A percentile compares a stretch with the other conserved stretches of the same genome.
Evolutionary conservation across 2,329 filamentous ascomycete species (phyloP).

Genomic region (Cordyceps tenuipes): DNA sequence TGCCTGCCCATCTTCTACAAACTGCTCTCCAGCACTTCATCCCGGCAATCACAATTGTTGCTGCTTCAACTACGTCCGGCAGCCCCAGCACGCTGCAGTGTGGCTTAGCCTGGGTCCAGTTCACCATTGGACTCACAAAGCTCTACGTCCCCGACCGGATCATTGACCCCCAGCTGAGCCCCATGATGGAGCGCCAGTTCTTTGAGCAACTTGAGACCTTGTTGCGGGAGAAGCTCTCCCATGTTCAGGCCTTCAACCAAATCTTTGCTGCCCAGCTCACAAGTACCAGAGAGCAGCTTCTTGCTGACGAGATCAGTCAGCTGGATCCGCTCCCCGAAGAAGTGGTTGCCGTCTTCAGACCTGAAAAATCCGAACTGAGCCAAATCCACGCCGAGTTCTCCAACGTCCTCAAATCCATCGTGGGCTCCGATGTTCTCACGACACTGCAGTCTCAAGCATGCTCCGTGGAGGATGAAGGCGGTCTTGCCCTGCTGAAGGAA

Average conservation of each 20-base stretch:
- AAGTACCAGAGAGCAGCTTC: constrained; percentile 56
- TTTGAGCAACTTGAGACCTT: constrained; percentile 45
- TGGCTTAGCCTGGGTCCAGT: constrained; percentile 61
- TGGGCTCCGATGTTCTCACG: constrained; percentile 37
- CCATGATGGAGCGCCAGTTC: constrained; percentile 56
- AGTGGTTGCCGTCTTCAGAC: constrained; percentile 62
- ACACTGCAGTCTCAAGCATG: constrained; percentile 21
- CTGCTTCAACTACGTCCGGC: constrained; percentile 18
- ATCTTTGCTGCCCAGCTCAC: constrained; percentile 59
- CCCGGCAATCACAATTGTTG: constrained; percentile 37
- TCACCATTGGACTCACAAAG: constrained; percentile 64
- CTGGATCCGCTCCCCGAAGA: constrained; percentile 60
- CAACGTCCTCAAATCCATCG: constrained; percentile 60
- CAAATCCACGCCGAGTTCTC: constrained; percentile 76
- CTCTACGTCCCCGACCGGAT: constrained; percentile 80
- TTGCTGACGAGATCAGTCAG: constrained; percentile 52
- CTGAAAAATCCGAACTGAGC: constrained; percentile 56
- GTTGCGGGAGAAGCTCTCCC: constrained; percentile 48
- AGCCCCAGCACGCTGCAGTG: constrained; percentile 24
- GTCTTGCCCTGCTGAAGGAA: constrained; percentile 42
- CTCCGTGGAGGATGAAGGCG: constrained; percentile 20
- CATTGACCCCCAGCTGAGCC: constrained; percentile 69
- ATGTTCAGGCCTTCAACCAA: constrained; percentile 57
- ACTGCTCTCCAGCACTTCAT: constrained; percentile 34
- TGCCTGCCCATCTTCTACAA: constrained; percentile 13